Conservation (phyloP, 257 asterid species). For the Solanum chaucha region DNA sequence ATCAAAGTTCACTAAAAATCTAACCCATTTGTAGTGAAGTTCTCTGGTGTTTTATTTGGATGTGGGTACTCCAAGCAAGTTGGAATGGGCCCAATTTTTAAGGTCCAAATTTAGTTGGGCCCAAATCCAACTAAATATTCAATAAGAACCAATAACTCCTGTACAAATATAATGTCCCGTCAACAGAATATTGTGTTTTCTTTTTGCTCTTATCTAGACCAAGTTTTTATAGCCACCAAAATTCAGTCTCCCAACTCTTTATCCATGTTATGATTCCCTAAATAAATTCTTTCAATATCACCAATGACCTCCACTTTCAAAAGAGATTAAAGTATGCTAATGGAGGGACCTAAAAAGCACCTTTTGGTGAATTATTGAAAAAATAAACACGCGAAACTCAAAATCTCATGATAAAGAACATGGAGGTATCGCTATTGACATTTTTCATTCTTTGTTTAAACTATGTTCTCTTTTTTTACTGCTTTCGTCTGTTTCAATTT, state of each 20-base stretch:
- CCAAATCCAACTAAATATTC: not conserved
- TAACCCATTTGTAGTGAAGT: not conserved
- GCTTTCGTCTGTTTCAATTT: not conserved
- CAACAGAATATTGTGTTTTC: not conserved
- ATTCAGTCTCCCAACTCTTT: not conserved
- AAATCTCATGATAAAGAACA: not conserved
- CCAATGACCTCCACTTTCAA: not conserved
- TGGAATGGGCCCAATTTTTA: not conserved
- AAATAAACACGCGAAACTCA: not conserved
- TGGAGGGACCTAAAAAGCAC: not conserved
- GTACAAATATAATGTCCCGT: not conserved
- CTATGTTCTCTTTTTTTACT: not conserved
- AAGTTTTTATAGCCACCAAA: not conserved
- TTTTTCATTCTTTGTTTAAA: not conserved
- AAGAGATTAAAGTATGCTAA: not conserved
- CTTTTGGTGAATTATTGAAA: not conserved
- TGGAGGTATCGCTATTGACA: not conserved
- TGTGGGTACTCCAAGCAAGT: not conserved
- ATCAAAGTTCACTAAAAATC: not conserved
- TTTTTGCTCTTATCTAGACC: not conserved
- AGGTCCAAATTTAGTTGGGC: not conserved
- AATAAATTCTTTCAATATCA: not conserved
- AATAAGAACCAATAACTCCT: not conserved
- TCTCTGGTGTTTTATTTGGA: not conserved
- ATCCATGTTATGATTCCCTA: not conserved